Evolutionary conservation across 257 asterid genomes (phyloP), one percentile per base, ranked within the genome.

Genomic region (Thymus mandschuricus): DNA sequence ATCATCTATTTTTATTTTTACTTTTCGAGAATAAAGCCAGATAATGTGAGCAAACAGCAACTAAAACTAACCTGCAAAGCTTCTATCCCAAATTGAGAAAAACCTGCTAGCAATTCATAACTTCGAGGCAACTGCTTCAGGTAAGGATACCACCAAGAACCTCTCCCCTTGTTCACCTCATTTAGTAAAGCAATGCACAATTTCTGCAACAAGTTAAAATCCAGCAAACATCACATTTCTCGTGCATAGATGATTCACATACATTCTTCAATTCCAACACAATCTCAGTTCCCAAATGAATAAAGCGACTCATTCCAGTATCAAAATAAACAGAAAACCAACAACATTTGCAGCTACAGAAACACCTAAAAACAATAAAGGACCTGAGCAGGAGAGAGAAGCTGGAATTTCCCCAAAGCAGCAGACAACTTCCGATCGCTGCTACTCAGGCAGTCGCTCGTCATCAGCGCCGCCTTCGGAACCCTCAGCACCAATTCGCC

Each of bases 401-500:
- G 66, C 73, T 82, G 79, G 71, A 85, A 80, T 64, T 76, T 76
- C 71, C 35, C 68, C 58, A 86, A 76, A 70, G 84, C 83, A 74
- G 77, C 71, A 48, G 85, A 75, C 33, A 94, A 76, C 30, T 38
- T 58, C 13, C 31, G 72, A 71, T 91, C 95, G 2, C 66, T 70
- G 67, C 50, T 70, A 75, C 76, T 81, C 46, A 94, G 78, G 66
- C 83, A 68, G 75, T 89, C 85, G 67, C 78, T 84, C 0, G 93
- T 88, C 85, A 91, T 75, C 79, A 94, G 67, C 38, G 92, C 96
- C 38, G 71, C 77, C 80, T 83, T 86, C 5, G 98, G 98, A 63
- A 94, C 98, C 78, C 85, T 88, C 66, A 94, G 76, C 68, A 91
- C 75, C 84, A 88, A 73, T 76, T 91, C 98, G 41, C 98, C 98